Conservation (phyloP, 371 early-diverging fungal species). For the Mucor lusitanicus region DNA sequence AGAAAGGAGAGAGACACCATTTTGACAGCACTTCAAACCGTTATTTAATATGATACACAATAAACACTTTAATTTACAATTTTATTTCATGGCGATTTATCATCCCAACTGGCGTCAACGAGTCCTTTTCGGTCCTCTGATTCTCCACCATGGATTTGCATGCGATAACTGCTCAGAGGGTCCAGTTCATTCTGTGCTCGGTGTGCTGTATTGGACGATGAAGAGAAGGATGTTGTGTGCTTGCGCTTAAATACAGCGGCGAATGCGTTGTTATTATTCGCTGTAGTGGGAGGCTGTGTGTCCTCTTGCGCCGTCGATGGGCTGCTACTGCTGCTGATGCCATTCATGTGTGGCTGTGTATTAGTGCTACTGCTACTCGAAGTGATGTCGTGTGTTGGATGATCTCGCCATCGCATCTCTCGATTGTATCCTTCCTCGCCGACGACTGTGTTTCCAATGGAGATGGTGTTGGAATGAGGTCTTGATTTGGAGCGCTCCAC, state of each 20-base stretch:
- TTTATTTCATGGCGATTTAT: background rate
- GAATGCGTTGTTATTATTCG: background rate
- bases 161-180: conserved; percentile 17
- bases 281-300: background rate
- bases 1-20: conserved; percentile 22
- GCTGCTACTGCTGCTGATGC: background rate
- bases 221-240: conserved; percentile 6
- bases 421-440: conserved; percentile 26
- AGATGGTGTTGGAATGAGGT: conserved; percentile 20
- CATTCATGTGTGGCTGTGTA: background rate
- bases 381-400: background rate
- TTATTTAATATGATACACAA: conserved; percentile 17
- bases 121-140: conserved; percentile 22
- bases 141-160: conserved; percentile 18
- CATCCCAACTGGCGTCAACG: conserved; percentile 7
- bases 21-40: conserved; percentile 44
- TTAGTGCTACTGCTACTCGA: background rate
- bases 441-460: conserved; percentile 23
- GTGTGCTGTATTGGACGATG: conserved; percentile 9
- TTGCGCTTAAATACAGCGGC: conserved; percentile 3
- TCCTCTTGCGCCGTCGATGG: background rate
- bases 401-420: conserved; percentile 20
- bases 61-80: background rate
- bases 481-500: background rate
- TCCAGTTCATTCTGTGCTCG: conserved; percentile 35